phyloP scores from a whole-genome alignment of 306 rosid genomes.

The Sphenostylis stenocarpa region DNA sequence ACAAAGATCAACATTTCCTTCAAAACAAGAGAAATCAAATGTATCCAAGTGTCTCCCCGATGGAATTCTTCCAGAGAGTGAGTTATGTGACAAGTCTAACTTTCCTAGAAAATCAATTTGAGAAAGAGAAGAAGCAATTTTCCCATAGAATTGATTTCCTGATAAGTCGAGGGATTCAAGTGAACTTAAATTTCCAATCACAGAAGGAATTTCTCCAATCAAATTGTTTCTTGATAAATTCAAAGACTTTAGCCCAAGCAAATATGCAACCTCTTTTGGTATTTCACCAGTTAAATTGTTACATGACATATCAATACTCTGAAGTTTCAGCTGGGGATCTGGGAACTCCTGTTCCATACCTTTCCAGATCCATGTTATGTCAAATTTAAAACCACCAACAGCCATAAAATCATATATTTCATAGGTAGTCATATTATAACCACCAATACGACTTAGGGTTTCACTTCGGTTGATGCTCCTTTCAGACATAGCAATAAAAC shows the following conservation, averaged over 20 bases:
- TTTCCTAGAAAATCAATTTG: background rate
- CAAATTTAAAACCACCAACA: background rate
- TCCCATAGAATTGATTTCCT: background rate
- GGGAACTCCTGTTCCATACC: conserved; percentile 18
- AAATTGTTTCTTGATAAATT: conserved; percentile 2
- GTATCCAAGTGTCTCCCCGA: background rate
- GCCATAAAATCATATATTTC: background rate
- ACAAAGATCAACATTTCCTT: background rate
- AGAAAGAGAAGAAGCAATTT: background rate
- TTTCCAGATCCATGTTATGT: background rate
- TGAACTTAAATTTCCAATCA: too few species aligned
- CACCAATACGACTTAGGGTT: background rate
- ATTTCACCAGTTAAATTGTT: background rate
- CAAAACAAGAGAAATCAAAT: background rate
- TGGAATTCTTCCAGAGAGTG: conserved; percentile 4
- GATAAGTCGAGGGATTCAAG: too few species aligned
- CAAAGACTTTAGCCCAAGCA: background rate
- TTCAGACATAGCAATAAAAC: background rate
- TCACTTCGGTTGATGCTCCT: background rate
- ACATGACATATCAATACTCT: background rate
- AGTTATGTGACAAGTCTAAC: conserved; percentile 13
- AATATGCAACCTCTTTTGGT: background rate
- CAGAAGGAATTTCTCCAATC: background rate
- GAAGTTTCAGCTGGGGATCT: conserved; percentile 23
- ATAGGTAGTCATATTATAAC: background rate